phyloP scores from a whole-genome alignment of 192 early-diverging fungal genomes.

The Coemansia sp. region DNA sequence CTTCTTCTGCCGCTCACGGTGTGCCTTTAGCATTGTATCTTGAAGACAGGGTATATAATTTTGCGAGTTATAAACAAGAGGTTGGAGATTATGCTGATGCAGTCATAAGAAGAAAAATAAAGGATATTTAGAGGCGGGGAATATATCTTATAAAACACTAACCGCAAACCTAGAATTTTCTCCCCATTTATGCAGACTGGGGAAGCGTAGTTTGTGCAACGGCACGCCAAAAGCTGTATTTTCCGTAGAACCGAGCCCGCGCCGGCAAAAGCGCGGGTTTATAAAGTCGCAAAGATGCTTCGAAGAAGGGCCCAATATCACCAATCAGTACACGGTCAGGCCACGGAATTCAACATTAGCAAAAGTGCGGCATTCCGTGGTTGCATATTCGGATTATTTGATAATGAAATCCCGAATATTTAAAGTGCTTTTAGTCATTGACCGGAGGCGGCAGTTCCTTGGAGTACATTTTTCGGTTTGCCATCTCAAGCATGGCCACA shows the following conservation, averaged over 20 bases:
- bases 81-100: background rate
- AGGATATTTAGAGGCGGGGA: background rate
- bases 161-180: too few species aligned
- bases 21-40: conserved; percentile 21
- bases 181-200: too few species aligned
- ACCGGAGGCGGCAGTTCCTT: conserved; percentile 3
- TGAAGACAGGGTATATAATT: background rate
- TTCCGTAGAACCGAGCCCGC: too few species aligned
- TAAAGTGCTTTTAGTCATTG: background rate
- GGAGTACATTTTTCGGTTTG: conserved; percentile 68
- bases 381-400: too few species aligned
- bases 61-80: background rate
- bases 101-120: background rate
- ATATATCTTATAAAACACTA: background rate
- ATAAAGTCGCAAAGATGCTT: too few species aligned
- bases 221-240: too few species aligned
- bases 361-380: too few species aligned
- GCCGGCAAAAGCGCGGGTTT: too few species aligned
- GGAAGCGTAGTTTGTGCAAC: too few species aligned
- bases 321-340: too few species aligned
- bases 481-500: conserved; percentile 72
- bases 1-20: conserved; percentile 41
- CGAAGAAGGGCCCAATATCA: too few species aligned
- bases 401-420: background rate
- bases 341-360: too few species aligned